phyloP scores from a whole-genome alignment of 2,329 filamentous ascomycete species.

The Fusarium redolens region DNA sequence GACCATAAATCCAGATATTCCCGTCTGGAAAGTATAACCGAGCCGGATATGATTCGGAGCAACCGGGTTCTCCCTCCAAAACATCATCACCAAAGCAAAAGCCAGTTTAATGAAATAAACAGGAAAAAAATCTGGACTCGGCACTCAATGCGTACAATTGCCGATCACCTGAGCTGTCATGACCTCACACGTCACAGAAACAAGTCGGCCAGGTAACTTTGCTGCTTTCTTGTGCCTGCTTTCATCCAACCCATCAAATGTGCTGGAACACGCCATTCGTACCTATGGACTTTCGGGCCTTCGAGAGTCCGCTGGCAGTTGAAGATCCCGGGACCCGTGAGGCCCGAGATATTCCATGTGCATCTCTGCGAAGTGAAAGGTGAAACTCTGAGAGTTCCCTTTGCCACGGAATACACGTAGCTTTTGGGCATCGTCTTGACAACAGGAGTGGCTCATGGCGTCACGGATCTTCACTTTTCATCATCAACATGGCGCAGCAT shows the following conservation, averaged over 20 bases:
- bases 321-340: conserved; percentile 6
- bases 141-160: conserved; percentile 17
- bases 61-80: conserved; percentile 14
- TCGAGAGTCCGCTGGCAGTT: conserved; percentile 18
- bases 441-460: conserved; percentile 29
- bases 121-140: conserved; percentile 19
- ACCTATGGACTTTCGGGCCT: conserved; percentile 23
- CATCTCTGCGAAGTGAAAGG: background rate
- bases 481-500: conserved; percentile 26
- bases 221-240: background rate
- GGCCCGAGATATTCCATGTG: conserved; percentile 10
- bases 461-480: conserved; percentile 33
- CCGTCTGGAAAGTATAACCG: conserved; percentile 3
- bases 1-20: background rate
- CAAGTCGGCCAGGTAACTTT: conserved; percentile 9
- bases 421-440: conserved; percentile 10
- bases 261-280: background rate
- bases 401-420: conserved; percentile 28
- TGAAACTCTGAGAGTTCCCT: background rate
- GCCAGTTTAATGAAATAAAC: conserved; percentile 17
- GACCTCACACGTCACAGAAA: conserved; percentile 22
- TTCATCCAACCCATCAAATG: background rate
- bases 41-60: conserved; percentile 10
- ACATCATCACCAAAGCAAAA: conserved; percentile 3
- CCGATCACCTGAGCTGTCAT: conserved; percentile 21